Base-by-base conservation (phyloP, 2,329 filamentous ascomycete genomes). In the Beauveria scarabaeidicola region DNA sequence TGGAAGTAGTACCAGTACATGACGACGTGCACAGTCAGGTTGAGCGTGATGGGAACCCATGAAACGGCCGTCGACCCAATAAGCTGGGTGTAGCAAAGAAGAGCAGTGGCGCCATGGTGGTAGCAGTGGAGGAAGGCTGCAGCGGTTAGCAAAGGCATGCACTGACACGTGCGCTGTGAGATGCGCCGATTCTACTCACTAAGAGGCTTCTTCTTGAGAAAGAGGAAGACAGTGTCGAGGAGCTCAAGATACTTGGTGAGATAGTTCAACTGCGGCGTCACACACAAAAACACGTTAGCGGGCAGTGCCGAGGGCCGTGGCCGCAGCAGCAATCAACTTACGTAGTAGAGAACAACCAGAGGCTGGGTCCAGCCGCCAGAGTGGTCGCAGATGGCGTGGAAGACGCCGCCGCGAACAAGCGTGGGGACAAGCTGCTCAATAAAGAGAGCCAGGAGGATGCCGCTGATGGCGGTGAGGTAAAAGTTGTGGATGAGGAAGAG, bases 1-100 rank as follows among this genome's bases (percentile, higher is more conserved):
- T 97, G 93, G 87, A 97, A 97, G 85, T 97, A 97, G 86, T 97
- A 97, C 92, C 92, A 97, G 87, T 97, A 97, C 93, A 97, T 97
- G 73, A 97, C 89, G 61, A 97, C 93, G 78, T 97, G 93, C 59
- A 97, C 93, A 64, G 85, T 85, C 71, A 97, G 78, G 83, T 97
- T 97, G 68, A 97, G 85, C 58, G 85, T 88, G 73, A 97, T 97
- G 63, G 88, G 87, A 59, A 96, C 90, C 93, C 93, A 97, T 62
- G 92, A 96, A 60, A 97, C 93, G 47, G 93, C 84, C 50, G 93
- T 97, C 70, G 90, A 85, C 66, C 93, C 93, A 70, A 96, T 88
- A 66, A 97, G 85, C 80, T 97, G 93, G 60, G 91, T 96, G 82
- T 96, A 97, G 88, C 93, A 97, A 68, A 97, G 89, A 65, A 97